These are phyloP conservation scores for Castanea mollissima DNA, from an alignment of 306 rosid genomes.

Conservation along the genomic window DNA sequence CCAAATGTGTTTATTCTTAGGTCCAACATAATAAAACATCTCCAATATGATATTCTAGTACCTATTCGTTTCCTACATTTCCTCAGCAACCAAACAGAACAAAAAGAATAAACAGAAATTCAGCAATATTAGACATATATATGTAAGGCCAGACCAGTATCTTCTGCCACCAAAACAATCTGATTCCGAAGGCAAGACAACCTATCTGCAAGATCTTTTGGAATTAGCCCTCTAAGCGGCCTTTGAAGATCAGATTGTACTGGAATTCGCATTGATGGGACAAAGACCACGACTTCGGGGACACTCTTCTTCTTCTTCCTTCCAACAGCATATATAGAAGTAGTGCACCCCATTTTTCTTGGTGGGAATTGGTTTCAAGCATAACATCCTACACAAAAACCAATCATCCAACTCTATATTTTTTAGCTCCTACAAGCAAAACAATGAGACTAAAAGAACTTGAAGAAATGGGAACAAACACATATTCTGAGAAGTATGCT, in stretches of 20 bases:
- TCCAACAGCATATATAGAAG: constrained; percentile 57
- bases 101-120: background rate
- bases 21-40: background rate
- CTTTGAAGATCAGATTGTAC: constrained; percentile 71
- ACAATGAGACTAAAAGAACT: background rate
- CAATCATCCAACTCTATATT: constrained; percentile 29
- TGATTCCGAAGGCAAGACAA: constrained; percentile 72
- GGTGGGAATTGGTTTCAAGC: constrained; percentile 29
- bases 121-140: background rate
- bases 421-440: constrained; percentile 10
- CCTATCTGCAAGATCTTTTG: constrained; percentile 55
- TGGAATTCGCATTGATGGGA: constrained; percentile 75
- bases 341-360: constrained; percentile 71
- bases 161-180: constrained; percentile 74
- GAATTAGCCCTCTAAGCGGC: constrained; percentile 56
- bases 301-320: constrained; percentile 63
- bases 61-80: background rate
- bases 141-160: constrained; percentile 51
- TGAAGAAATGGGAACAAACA: constrained; percentile 15
- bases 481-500: constrained; percentile 19
- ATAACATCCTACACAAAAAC: constrained; percentile 57
- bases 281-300: constrained; percentile 64
- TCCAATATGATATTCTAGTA: background rate
- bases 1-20: background rate
- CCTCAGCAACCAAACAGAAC: constrained; percentile 9